A percentile compares a stretch with the other conserved stretches of the same genome.
phyloP scores from a whole-genome alignment of 2,329 filamentous ascomycete genomes.

The Elsinoe batatas region DNA sequence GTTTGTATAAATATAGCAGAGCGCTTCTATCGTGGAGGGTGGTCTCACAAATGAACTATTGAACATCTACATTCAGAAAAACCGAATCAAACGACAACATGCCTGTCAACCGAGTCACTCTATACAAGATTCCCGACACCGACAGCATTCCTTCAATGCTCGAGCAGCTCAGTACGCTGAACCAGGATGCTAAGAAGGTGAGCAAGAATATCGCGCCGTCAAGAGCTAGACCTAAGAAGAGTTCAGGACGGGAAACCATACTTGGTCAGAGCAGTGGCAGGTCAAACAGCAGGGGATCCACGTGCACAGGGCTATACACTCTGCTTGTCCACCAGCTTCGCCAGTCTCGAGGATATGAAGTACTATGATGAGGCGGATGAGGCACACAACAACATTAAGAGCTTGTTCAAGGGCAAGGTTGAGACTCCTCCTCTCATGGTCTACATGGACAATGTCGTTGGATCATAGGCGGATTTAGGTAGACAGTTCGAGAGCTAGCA shows the following conservation, averaged over 20 bases:
- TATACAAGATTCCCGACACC: conserved; percentile 44
- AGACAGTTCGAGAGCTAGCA: neutral
- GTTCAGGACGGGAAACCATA: conserved; percentile 61
- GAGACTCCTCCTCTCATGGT: conserved; percentile 15
- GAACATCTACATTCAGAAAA: neutral
- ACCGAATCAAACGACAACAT: conserved; percentile 16
- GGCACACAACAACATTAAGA: conserved; percentile 45
- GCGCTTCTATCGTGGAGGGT: too few relatives aligned
- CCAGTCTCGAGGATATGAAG: conserved; percentile 55
- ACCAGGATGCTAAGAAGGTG: conserved; percentile 37
- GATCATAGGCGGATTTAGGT: neutral
- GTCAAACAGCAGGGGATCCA: conserved; percentile 45
- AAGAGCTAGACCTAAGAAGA: neutral
- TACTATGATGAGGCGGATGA: conserved; percentile 56
- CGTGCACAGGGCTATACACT: conserved; percentile 58
- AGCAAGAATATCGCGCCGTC: neutral
- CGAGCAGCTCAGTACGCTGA: conserved; percentile 36
- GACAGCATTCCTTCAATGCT: conserved; percentile 35
- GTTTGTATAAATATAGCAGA: neutral
- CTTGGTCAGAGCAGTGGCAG: conserved; percentile 50
- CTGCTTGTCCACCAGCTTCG: conserved; percentile 53
- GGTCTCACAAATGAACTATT: too few relatives aligned
- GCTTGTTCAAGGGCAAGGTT: conserved; percentile 23
- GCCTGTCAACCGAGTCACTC: conserved; percentile 41
- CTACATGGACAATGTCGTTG: conserved; percentile 13